These are phyloP conservation scores for Diatrype stigma DNA, from an alignment of 2,329 filamentous ascomycete genomes.

Conservation along the genomic window DNA sequence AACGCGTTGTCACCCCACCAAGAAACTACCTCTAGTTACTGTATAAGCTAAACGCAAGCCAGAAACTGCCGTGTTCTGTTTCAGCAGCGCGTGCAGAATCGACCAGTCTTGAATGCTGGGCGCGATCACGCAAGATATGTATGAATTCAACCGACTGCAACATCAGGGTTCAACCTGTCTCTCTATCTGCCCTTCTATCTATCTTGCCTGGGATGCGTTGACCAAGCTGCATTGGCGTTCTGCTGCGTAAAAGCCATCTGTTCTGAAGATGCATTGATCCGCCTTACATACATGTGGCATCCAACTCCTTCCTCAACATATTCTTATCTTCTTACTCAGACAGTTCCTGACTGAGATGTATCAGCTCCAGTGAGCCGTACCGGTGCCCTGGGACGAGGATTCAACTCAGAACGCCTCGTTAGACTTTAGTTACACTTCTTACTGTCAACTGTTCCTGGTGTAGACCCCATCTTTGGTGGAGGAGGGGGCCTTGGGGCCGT, in stretches of 20 bases:
- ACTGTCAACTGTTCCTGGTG: no score
- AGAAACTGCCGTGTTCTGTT: no score
- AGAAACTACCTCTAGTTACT: no score
- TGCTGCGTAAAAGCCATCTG: neutral
- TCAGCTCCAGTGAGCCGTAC: neutral
- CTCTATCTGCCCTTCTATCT: no score
- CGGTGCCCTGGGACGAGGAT: neutral
- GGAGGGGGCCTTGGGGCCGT: no score
- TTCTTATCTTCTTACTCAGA: neutral
- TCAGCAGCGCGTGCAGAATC: no score
- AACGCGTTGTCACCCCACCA: no score
- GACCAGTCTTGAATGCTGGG: neutral
- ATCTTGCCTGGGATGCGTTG: neutral
- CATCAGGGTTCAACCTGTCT: neutral
- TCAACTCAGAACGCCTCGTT: neutral
- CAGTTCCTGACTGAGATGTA: neutral
- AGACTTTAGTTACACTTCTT: no score
- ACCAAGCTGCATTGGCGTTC: neutral
- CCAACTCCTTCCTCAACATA: neutral
- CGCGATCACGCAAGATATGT: constrained; percentile 6
- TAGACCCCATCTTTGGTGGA: neutral
- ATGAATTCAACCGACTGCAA: constrained; percentile 15
- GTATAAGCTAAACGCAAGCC: no score
- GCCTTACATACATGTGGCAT: neutral
- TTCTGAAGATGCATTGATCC: no score